These are phyloP conservation scores for Macrolepiota dolichaula DNA, from an alignment of 768 basidiomycete species.

Conservation along the genomic window DNA sequence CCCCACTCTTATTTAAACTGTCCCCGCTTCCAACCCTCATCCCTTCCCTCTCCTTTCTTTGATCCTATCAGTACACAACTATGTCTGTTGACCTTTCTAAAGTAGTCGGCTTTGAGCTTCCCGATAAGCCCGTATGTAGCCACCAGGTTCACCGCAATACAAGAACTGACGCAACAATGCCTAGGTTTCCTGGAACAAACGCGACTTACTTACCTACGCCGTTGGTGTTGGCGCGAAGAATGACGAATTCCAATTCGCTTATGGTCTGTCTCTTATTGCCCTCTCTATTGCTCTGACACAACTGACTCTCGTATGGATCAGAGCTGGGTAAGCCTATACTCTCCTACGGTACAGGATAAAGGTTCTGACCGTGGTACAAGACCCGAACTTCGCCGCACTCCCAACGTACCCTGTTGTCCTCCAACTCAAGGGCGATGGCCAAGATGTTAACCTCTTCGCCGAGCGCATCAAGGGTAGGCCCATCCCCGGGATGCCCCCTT, in stretches of 20 bases:
- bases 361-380: conserved; percentile 9
- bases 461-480: conserved; percentile 39
- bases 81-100: conserved; percentile 51
- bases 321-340: conserved; percentile 46
- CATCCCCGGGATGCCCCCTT: conserved; percentile 65
- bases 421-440: conserved; percentile 61
- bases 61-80: background rate
- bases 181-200: conserved; percentile 84
- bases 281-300: background rate
- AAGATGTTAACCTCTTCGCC: conserved; percentile 70
- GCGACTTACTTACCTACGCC: conserved; percentile 78
- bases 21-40: background rate
- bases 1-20: background rate
- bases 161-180: background rate
- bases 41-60: background rate
- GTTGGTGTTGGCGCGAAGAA: conserved; percentile 79
- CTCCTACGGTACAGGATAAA: background rate
- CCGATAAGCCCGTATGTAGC: conserved; percentile 50
- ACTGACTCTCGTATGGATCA: conserved; percentile 16
- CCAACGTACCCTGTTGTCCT: conserved; percentile 88
- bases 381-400: conserved; percentile 61
- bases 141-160: background rate
- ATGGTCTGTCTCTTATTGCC: conserved; percentile 51
- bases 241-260: conserved; percentile 66
- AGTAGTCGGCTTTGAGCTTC: conserved; percentile 57